phyloP scores from a whole-genome alignment of 495 filamentous ascomycete species.

The Terfezia claveryi region DNA sequence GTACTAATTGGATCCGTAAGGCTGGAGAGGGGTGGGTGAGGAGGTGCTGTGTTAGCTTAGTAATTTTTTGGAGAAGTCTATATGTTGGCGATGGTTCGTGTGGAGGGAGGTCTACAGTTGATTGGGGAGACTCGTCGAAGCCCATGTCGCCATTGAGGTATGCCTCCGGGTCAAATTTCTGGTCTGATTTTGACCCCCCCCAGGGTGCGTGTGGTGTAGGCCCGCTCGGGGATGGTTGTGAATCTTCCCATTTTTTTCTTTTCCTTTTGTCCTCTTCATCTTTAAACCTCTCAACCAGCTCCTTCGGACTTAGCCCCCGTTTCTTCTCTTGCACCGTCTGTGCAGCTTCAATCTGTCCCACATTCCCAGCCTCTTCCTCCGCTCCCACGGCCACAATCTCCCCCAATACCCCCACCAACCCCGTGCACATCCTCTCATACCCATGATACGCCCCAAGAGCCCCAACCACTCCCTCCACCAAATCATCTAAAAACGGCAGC shows the following conservation, averaged over 20 bases:
- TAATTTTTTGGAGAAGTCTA: constrained; percentile 42
- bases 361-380: constrained; percentile 34
- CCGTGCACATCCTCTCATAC: constrained; percentile 66
- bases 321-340: background rate
- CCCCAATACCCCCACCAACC: constrained; percentile 56
- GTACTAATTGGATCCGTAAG: constrained; percentile 54
- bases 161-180: background rate
- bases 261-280: background rate
- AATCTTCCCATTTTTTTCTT: background rate
- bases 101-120: constrained; percentile 16
- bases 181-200: background rate
- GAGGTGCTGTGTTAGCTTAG: constrained; percentile 55
- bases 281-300: background rate
- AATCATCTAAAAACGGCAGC: constrained; percentile 77
- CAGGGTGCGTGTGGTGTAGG: background rate
- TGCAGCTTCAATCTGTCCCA: background rate
- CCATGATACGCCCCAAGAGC: constrained; percentile 85
- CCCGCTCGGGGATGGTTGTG: background rate
- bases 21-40: constrained; percentile 61
- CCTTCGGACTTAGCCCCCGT: background rate
- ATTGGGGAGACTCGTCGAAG: background rate
- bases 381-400: constrained; percentile 37
- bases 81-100: constrained; percentile 31
- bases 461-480: constrained; percentile 70
- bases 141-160: background rate